Conservation (phyloP, 2,329 filamentous ascomycete genomes). For the Clathrospora elynae region DNA sequence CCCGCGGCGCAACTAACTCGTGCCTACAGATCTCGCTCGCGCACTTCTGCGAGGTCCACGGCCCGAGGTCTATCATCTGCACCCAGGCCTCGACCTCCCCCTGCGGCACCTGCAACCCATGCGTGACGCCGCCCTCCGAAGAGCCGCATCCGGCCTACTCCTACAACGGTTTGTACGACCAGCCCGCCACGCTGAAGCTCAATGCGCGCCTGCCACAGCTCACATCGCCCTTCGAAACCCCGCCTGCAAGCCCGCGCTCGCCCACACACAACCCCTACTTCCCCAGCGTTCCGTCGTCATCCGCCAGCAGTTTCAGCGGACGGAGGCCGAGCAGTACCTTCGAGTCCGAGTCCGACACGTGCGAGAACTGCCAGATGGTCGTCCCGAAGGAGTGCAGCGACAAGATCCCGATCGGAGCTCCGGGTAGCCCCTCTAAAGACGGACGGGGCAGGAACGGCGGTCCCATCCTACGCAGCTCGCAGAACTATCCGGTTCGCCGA, state of each 20-base stretch:
- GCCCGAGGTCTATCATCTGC: slow-evolving; percentile 66
- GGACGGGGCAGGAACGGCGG: slow-evolving; percentile 58
- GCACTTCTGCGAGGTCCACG: slow-evolving; percentile 67
- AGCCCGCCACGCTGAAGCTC: slow-evolving; percentile 41
- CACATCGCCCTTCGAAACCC: slow-evolving; percentile 49
- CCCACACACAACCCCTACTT: slow-evolving; percentile 58
- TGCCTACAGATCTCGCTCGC: slow-evolving; percentile 61
- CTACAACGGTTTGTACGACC: slow-evolving; percentile 43
- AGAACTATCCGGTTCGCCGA: slow-evolving; percentile 59
- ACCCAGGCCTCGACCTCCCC: slow-evolving; percentile 62
- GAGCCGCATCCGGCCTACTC: slow-evolving; percentile 41
- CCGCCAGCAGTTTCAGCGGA: slow-evolving; percentile 38
- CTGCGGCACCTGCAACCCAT: slow-evolving; percentile 59
- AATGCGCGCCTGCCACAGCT: slow-evolving; percentile 40
- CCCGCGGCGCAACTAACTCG: slow-evolving; percentile 10
- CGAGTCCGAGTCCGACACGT: slow-evolving; percentile 58
- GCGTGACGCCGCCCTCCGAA: slow-evolving; percentile 50
- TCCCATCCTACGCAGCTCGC: slow-evolving; percentile 61
- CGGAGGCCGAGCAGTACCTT: slow-evolving; percentile 45
- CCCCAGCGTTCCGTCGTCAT: slow-evolving; percentile 44
- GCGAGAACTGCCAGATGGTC: slow-evolving; percentile 63
- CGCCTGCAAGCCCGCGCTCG: slow-evolving; percentile 49
- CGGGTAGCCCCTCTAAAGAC: slow-evolving; percentile 57
- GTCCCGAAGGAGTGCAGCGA: slow-evolving; percentile 61
- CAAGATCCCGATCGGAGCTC: slow-evolving; percentile 58